A percentile compares a stretch with the other conserved stretches of the same genome.
These are phyloP conservation scores for Eucalyptus tenuipes DNA, from an alignment of 345 rosid species.

Conservation along the genomic window DNA sequence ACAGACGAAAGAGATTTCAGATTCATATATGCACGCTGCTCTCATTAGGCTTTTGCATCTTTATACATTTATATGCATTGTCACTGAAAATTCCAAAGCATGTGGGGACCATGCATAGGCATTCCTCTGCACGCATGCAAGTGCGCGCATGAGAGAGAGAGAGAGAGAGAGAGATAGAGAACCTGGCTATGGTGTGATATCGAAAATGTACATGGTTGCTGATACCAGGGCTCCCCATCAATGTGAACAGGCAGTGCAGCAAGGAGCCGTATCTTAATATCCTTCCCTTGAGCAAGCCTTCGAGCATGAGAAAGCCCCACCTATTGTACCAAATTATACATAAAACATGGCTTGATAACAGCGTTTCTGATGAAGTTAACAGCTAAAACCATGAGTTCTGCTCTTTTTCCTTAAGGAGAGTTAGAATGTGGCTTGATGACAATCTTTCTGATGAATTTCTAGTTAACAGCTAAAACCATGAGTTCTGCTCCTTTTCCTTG, in stretches of 20 bases:
- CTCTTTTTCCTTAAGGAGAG: neutral
- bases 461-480: neutral
- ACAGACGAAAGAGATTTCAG: neutral
- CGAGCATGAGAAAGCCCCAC: conserved; percentile 94
- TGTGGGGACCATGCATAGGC: neutral
- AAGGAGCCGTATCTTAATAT: conserved; percentile 75
- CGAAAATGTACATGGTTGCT: conserved; percentile 63
- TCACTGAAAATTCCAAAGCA: neutral
- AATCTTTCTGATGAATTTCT: neutral
- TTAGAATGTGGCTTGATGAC: no score
- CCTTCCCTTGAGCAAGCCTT: conserved; percentile 92
- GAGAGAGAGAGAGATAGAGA: conserved; percentile 1
- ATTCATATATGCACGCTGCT: neutral
- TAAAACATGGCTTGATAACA: neutral
- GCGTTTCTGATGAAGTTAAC: neutral
- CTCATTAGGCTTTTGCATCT: neutral
- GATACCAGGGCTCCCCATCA: conserved; percentile 97
- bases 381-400: neutral
- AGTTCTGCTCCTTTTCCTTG: neutral
- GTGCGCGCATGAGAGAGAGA: neutral
- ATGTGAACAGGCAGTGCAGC: conserved; percentile 84
- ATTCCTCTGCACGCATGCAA: neutral
- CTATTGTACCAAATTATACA: conserved; percentile 12
- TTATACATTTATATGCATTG: neutral
- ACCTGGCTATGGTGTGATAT: conserved; percentile 98